Percentiles rank a stretch among this genome's conserved stretches.
phyloP scores from a whole-genome alignment of 805 yeast genomes.

The Candida pini region DNA sequence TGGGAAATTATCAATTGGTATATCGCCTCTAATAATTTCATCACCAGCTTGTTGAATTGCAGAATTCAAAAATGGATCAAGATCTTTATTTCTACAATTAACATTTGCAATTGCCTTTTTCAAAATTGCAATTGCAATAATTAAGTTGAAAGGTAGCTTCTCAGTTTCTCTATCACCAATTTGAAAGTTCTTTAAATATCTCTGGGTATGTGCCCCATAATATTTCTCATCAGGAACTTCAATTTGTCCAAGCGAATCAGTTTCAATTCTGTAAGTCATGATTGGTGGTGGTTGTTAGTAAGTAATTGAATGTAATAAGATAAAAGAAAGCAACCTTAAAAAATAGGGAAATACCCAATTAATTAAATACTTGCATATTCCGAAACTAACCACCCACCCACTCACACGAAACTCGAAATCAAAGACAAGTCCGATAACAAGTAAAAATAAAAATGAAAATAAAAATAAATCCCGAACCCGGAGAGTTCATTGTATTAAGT shows the following conservation, averaged over 20 bases:
- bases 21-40: conserved; percentile 82
- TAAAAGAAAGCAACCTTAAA: too few species aligned
- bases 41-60: conserved; percentile 92
- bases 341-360: too few species aligned
- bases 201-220: conserved; percentile 97
- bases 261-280: conserved; percentile 55
- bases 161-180: conserved; percentile 86
- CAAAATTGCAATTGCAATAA: conserved; percentile 84
- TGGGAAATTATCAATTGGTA: conserved; percentile 85
- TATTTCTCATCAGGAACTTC: conserved; percentile 66
- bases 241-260: conserved; percentile 94
- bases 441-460: too few species aligned
- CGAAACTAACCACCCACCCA: too few species aligned
- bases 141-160: conserved; percentile 82
- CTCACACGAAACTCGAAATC: too few species aligned
- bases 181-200: conserved; percentile 89
- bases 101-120: conserved; percentile 93
- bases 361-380: too few species aligned
- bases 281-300: too few species aligned
- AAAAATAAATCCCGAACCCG: too few species aligned
- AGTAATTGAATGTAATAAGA: too few species aligned
- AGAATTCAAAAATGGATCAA: conserved; percentile 73
- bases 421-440: too few species aligned
- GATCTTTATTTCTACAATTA: conserved; percentile 70
- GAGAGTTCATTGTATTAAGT: too few species aligned